A percentile compares a stretch with the other conserved stretches of the same genome.
Evolutionary conservation across 352 stramenopile species (phyloP).

Genomic region (Globisporangium radiosum): DNA sequence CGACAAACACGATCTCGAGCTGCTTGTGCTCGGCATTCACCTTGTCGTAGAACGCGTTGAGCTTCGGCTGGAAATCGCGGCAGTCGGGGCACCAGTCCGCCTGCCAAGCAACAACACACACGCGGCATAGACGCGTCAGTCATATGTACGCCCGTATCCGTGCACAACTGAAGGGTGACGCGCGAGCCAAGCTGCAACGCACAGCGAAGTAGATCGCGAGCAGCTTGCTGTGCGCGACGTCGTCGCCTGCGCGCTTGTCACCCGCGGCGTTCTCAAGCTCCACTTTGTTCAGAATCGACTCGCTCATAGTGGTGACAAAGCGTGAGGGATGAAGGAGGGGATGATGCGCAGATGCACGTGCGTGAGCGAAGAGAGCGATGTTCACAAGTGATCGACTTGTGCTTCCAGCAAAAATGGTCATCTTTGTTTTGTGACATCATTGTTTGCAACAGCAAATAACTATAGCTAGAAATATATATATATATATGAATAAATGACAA

Average conservation of each 20-base stretch:
- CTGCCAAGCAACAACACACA: slow-evolving; percentile 19
- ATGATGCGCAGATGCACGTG: neutral
- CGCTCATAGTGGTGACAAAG: neutral
- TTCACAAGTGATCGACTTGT: neutral
- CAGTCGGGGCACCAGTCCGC: slow-evolving; percentile 83
- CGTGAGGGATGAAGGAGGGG: neutral
- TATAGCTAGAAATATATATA: too few species aligned
- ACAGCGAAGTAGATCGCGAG: slow-evolving; percentile 79
- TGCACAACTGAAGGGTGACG: too few species aligned
- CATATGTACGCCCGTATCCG: too few species aligned
- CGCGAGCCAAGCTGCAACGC: neutral
- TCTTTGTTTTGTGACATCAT: neutral
- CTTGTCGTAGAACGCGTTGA: slow-evolving; percentile 69
- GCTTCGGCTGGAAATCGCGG: slow-evolving; percentile 59
- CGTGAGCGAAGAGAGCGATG: neutral
- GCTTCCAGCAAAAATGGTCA: neutral
- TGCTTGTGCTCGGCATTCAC: slow-evolving; percentile 29
- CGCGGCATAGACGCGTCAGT: neutral
- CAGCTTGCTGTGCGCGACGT: slow-evolving; percentile 36
- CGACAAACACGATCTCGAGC: slow-evolving; percentile 75
- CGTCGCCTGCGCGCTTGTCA: slow-evolving; percentile 40
- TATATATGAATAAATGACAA: too few species aligned
- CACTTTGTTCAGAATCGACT: slow-evolving; percentile 37
- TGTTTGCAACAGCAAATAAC: too few species aligned
- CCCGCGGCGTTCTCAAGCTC: slow-evolving; percentile 51